Base-by-base conservation (phyloP, 2,329 filamentous ascomycete species). In the Geosmithia flava region DNA sequence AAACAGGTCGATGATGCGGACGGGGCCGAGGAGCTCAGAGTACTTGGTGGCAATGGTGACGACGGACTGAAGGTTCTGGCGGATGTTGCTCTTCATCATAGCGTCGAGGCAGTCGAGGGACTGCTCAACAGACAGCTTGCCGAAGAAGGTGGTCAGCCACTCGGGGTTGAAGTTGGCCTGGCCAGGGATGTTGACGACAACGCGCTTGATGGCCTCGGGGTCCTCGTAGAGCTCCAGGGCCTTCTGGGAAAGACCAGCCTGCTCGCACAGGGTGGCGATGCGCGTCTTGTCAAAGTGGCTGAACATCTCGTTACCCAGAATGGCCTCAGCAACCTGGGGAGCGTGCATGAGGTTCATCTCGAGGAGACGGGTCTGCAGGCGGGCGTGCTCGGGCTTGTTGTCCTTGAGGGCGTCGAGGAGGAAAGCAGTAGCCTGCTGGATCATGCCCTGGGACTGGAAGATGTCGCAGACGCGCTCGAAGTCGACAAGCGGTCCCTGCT, bases 301-400 rank as follows among this genome's bases (percentile, higher is more conserved):
- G 68, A 98, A 97, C 85, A 98, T 96, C 59, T 97, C 88, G 59
- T 98, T 98, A 55, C 91, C 87, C 41, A 98, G 79, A 56, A 98
- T 98, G 33, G 93, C 93, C 65, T 98, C 94, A 3, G 94, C 93
- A 48, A 98, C 94, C 66, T 97, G 93, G 46, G 93, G 93, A 1
- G 93, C 94, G 56, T 95, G 94, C 67, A 95, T 76, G 53, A 98
- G 70, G 67, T 98, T 98, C 90, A 98, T 97, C 74, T 98, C 94
- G 49, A 98, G 72, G 3, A 98, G 76, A 51, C 93, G 85, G 20
- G 94, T 98, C 68, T 98, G 93, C 40, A 98, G 75, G 55, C 91
- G 83, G 40, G 83, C 91, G 62, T 98, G 90, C 65, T 98, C 93
- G 1, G 89, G 89, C 58, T 83, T 85, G 70, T 98, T 96, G 56